These are phyloP conservation scores for Herpetospermum pedunculosum DNA, from an alignment of 306 rosid species.

Conservation along the genomic window DNA sequence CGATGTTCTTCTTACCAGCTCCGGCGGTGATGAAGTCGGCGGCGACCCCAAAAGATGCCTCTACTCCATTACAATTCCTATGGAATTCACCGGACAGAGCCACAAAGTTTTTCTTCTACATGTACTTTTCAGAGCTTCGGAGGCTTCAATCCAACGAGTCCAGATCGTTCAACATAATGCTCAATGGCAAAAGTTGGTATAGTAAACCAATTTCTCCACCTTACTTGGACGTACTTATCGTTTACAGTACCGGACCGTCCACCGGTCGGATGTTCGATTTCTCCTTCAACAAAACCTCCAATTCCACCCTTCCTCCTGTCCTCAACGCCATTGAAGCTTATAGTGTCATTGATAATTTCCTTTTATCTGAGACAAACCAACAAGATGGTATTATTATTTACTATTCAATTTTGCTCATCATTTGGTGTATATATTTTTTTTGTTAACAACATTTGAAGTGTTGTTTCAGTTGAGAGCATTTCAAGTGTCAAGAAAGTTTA, in stretches of 20 bases:
- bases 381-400: too few relatives aligned
- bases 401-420: too few relatives aligned
- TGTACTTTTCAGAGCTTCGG: neutral
- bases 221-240: neutral
- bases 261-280: neutral
- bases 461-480: slow-evolving; percentile 23
- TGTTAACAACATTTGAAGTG: too few relatives aligned
- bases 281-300: neutral
- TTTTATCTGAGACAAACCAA: slow-evolving; percentile 19
- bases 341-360: slow-evolving; percentile 1
- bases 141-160: neutral
- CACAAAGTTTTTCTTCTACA: slow-evolving; percentile 9
- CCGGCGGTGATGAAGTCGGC: slow-evolving; percentile 26
- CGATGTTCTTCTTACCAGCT: slow-evolving; percentile 10
- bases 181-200: neutral
- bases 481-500: slow-evolving; percentile 22
- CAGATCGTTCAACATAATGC: neutral
- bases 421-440: too few relatives aligned
- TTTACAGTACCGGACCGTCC: neutral
- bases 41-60: slow-evolving; percentile 5
- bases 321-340: slow-evolving; percentile 41
- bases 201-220: neutral
- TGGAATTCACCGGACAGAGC: slow-evolving; percentile 9
- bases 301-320: slow-evolving; percentile 36
- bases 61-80: too few relatives aligned